A percentile compares a stretch with the other conserved stretches of the same genome.
Evolutionary conservation across 2,329 filamentous ascomycete genomes (phyloP).

Genomic region (Beauveria sp.): DNA sequence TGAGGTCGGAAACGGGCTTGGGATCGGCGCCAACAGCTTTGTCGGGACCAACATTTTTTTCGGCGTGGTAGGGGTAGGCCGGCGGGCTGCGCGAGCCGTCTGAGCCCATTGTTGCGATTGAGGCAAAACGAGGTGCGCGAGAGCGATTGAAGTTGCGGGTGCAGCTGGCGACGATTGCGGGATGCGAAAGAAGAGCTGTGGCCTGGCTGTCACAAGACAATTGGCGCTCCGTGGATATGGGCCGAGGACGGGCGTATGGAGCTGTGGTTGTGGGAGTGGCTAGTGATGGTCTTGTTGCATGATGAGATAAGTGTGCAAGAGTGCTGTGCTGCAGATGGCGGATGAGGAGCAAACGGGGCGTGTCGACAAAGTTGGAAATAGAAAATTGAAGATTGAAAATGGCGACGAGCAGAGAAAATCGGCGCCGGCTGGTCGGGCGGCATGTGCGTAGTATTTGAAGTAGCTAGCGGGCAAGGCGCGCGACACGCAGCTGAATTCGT

Average conservation of each 20-base stretch:
- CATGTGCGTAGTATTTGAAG: slow-evolving; percentile 6
- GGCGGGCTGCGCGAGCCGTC: slow-evolving; percentile 14
- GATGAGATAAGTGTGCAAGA: neutral
- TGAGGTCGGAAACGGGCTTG: neutral
- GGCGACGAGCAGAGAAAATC: neutral
- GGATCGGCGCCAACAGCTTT: neutral
- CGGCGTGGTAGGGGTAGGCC: slow-evolving; percentile 19
- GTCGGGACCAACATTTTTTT: slow-evolving; percentile 13
- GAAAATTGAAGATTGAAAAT: neutral
- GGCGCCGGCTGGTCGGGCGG: slow-evolving; percentile 1
- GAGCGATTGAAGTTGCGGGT: too few relatives aligned
- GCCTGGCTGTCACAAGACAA: slow-evolving; percentile 1
- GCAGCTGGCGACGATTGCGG: neutral
- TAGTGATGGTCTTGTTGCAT: neutral
- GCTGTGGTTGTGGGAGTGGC: neutral
- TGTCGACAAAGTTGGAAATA: neutral
- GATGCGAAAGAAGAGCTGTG: neutral
- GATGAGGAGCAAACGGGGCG: neutral
- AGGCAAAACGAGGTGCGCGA: neutral
- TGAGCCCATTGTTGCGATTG: neutral
- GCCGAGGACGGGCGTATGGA: slow-evolving; percentile 1
- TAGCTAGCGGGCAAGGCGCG: neutral
- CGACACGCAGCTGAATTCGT: neutral
- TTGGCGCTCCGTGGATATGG: neutral
- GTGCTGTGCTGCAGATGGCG: neutral